These are phyloP conservation scores for Tuber brumale DNA, from an alignment of 495 filamentous ascomycete genomes.

Conservation along the genomic window DNA sequence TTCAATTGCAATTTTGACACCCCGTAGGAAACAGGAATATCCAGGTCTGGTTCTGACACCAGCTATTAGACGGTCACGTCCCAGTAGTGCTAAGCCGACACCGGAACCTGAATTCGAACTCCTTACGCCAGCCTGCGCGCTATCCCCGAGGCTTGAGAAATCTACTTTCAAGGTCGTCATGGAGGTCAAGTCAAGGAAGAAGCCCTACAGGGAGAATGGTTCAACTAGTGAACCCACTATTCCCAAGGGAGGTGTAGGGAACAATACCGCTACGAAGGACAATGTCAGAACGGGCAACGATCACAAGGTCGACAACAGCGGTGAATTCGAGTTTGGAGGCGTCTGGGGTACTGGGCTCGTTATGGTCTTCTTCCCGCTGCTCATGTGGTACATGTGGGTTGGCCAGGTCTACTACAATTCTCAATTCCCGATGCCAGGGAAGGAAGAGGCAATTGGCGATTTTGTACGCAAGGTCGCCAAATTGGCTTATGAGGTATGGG, in stretches of 20 bases:
- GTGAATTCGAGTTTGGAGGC: slow-evolving; percentile 84
- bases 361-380: slow-evolving; percentile 84
- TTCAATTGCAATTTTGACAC: neutral
- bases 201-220: slow-evolving; percentile 41
- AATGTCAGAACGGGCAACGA: slow-evolving; percentile 54
- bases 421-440: slow-evolving; percentile 61
- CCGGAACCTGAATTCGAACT: neutral
- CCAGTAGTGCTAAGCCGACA: neutral
- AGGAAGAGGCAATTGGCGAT: slow-evolving; percentile 58
- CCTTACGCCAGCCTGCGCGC: neutral
- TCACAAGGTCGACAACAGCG: slow-evolving; percentile 71
- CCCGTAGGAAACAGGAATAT: slow-evolving; percentile 52
- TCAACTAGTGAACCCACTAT: slow-evolving; percentile 18
- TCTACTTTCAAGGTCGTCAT: neutral
- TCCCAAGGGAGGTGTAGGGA: slow-evolving; percentile 34
- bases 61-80: slow-evolving; percentile 45
- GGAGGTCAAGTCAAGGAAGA: neutral
- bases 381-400: slow-evolving; percentile 99
- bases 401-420: slow-evolving; percentile 87
- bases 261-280: slow-evolving; percentile 59
- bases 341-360: slow-evolving; percentile 65
- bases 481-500: slow-evolving; percentile 57
- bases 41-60: slow-evolving; percentile 54
- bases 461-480: slow-evolving; percentile 62
- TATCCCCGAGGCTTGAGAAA: neutral